Evolutionary conservation across 805 yeast genomes (phyloP).

Genomic region (Kodamaea neixiangensis): DNA sequence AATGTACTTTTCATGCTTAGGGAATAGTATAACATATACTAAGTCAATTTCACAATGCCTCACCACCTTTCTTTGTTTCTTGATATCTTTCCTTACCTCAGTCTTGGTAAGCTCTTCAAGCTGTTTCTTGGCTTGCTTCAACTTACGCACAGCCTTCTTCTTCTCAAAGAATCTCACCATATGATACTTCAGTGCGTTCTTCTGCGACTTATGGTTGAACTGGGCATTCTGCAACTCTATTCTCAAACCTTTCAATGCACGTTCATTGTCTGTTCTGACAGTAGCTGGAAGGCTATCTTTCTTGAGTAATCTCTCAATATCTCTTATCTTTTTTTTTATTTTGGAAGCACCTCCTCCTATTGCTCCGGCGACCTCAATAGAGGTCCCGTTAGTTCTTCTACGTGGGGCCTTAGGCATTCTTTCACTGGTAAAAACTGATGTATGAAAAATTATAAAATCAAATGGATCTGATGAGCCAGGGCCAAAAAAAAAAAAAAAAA

Average conservation of each 20-base stretch:
- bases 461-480: slow-evolving; percentile 6
- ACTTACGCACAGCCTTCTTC: slow-evolving; percentile 76
- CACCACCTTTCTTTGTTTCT: slow-evolving; percentile 50
- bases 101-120: slow-evolving; percentile 35
- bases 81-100: slow-evolving; percentile 39
- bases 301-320: slow-evolving; percentile 69
- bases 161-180: slow-evolving; percentile 91
- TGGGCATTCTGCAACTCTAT: slow-evolving; percentile 56
- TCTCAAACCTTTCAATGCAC: slow-evolving; percentile 67
- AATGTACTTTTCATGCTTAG: slow-evolving; percentile 76
- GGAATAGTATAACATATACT: slow-evolving; percentile 75
- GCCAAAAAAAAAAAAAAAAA: not conserved
- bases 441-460: not conserved
- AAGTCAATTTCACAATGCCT: slow-evolving; percentile 65
- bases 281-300: slow-evolving; percentile 64
- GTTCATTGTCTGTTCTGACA: slow-evolving; percentile 67
- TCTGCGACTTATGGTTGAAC: slow-evolving; percentile 45
- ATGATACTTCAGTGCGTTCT: slow-evolving; percentile 74
- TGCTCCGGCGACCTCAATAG: slow-evolving; percentile 30
- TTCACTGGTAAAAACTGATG: not conserved
- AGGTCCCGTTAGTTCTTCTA: slow-evolving; percentile 20
- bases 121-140: slow-evolving; percentile 52
- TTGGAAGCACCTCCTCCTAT: slow-evolving; percentile 47
- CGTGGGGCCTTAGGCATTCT: slow-evolving; percentile 20
- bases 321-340: slow-evolving; percentile 84